A percentile compares a stretch with the other conserved stretches of the same genome.
These are phyloP conservation scores for Didymella pinodella DNA, from an alignment of 2,329 filamentous ascomycete genomes.

Conservation along the genomic window DNA sequence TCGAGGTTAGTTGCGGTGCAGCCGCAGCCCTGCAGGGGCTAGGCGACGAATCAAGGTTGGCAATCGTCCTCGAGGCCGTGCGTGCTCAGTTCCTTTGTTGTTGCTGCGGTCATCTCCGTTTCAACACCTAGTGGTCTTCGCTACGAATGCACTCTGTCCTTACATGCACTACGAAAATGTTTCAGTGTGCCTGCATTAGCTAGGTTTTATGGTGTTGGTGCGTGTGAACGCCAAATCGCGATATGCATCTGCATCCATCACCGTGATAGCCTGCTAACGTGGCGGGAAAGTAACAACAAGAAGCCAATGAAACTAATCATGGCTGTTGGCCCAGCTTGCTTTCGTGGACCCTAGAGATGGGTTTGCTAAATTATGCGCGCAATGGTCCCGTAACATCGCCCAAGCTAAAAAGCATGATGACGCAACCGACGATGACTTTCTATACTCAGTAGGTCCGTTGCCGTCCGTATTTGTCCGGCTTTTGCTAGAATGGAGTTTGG, in stretches of 20 bases:
- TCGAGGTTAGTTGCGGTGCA: slow-evolving; percentile 12
- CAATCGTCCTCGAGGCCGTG: slow-evolving; percentile 16
- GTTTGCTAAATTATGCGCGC: not conserved
- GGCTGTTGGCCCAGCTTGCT: not conserved
- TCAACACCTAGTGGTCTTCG: slow-evolving; percentile 19
- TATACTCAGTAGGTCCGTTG: too few species aligned
- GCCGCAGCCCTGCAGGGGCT: slow-evolving; percentile 17
- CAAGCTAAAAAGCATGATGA: not conserved
- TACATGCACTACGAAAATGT: slow-evolving; percentile 5
- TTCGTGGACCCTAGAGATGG: not conserved
- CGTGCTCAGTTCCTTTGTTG: slow-evolving; percentile 26
- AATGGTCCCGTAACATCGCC: not conserved
- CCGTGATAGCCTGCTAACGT: slow-evolving; percentile 3
- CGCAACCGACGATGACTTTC: not conserved
- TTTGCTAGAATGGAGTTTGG: not conserved
- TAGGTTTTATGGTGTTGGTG: not conserved
- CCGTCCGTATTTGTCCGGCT: not conserved
- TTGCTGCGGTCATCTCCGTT: slow-evolving; percentile 25
- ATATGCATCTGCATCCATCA: not conserved
- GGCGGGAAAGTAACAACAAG: not conserved
- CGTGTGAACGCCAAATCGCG: not conserved
- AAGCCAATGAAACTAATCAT: slow-evolving; percentile 1
- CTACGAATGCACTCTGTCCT: slow-evolving; percentile 15
- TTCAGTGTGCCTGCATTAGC: not conserved
- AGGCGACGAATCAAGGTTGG: slow-evolving; percentile 13